These are phyloP conservation scores for Bondarzewia mesenterica DNA, from an alignment of 1,284 basidiomycete genomes.

Conservation along the genomic window DNA sequence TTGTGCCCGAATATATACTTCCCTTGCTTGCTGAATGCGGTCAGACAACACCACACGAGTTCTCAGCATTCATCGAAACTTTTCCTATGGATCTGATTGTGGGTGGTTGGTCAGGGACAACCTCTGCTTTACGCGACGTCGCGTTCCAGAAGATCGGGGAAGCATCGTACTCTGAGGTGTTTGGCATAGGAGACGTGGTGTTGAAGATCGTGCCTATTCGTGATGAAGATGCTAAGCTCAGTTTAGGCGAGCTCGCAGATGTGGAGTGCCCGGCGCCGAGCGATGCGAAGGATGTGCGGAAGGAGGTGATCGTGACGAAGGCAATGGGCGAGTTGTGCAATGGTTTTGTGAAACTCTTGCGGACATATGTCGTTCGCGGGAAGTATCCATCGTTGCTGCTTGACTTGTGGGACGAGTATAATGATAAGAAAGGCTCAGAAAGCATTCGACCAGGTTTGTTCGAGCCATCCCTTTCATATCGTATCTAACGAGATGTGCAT, in stretches of 20 bases:
- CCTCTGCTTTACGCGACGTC: constrained; percentile 12
- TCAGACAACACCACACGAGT: constrained; percentile 61
- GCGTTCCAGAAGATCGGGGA: constrained; percentile 85
- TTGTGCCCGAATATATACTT: constrained; percentile 40
- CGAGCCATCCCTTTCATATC: neutral
- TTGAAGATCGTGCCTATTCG: constrained; percentile 80
- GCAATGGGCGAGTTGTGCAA: constrained; percentile 66
- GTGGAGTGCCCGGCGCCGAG: constrained; percentile 59
- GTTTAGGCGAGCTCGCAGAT: constrained; percentile 15
- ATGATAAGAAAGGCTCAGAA: constrained; percentile 65
- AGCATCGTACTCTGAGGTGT: constrained; percentile 97
- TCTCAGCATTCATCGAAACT: constrained; percentile 70
- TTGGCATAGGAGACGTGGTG: constrained; percentile 77
- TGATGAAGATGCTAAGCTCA: constrained; percentile 39
- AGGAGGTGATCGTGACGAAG: constrained; percentile 83
- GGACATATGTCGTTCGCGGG: constrained; percentile 82
- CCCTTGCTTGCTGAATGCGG: constrained; percentile 61
- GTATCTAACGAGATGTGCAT: neutral
- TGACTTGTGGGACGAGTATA: constrained; percentile 82
- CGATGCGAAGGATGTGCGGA: constrained; percentile 70
- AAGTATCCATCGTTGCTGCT: constrained; percentile 75
- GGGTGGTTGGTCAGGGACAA: constrained; percentile 19
- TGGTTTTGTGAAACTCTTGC: constrained; percentile 73
- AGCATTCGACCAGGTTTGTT: constrained; percentile 77
- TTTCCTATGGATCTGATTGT: constrained; percentile 67